Conservation (phyloP, 306 rosid species). For the Purshia tridentata region DNA sequence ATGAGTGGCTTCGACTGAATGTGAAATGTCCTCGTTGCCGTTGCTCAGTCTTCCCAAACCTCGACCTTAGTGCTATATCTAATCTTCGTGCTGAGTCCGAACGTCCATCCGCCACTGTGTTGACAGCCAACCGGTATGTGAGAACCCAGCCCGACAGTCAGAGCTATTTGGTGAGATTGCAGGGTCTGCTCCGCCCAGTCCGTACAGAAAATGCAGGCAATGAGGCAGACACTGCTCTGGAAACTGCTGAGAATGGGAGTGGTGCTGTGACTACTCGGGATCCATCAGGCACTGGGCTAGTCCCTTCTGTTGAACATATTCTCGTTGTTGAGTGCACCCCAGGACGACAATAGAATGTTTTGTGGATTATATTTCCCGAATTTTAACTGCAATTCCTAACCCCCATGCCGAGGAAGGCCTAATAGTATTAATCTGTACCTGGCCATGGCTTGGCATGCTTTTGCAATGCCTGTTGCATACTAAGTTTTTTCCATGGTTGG, state of each 20-base stretch:
- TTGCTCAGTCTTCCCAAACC: slow-evolving; percentile 98
- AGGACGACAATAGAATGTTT: slow-evolving; percentile 42
- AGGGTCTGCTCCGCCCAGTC: slow-evolving; percentile 74
- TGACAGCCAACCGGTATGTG: slow-evolving; percentile 71
- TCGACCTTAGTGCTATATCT: slow-evolving; percentile 97
- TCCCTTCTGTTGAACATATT: slow-evolving; percentile 31
- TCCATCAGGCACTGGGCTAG: slow-evolving; percentile 35
- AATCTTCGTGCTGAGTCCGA: slow-evolving; percentile 85
- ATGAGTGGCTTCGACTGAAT: slow-evolving; percentile 97
- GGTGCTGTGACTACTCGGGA: slow-evolving; percentile 29
- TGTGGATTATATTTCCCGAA: slow-evolving; percentile 19
- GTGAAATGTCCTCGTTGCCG: slow-evolving; percentile 99
- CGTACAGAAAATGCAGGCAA: slow-evolving; percentile 51
- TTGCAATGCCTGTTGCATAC: slow-evolving; percentile 14
- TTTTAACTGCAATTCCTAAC: slow-evolving; percentile 44
- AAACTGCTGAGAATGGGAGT: slow-evolving; percentile 58
- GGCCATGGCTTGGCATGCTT: slow-evolving; percentile 24
- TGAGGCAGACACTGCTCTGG: slow-evolving; percentile 47
- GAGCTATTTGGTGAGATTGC: slow-evolving; percentile 78
- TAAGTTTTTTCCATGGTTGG: slow-evolving; percentile 23
- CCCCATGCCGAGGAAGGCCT: slow-evolving; percentile 34
- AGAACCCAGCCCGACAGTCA: slow-evolving; percentile 81
- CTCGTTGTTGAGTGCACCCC: slow-evolving; percentile 39
- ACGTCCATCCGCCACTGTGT: slow-evolving; percentile 53
- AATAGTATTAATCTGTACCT: slow-evolving; percentile 34